Evolutionary conservation across 306 rosid genomes (phyloP), one percentile per base, ranked within the genome.

Genomic region (Lathyrus oleraceus): DNA sequence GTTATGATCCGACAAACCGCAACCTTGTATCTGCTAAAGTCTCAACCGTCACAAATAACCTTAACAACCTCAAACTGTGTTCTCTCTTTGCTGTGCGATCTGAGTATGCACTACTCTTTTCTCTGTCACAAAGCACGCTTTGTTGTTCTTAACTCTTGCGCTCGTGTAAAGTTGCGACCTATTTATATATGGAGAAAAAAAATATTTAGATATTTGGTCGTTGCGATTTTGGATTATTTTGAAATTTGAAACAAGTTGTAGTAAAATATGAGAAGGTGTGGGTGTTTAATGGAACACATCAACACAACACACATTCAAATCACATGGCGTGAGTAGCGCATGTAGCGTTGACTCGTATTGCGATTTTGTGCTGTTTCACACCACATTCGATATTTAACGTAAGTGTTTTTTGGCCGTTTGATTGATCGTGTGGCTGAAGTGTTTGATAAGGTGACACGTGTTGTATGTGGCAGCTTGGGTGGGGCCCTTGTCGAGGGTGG

Each of bases 261-360:
- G 10, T 57, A 57, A 27, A 57, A 57, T 16, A 57, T 25, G 2
- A 51, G 61, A 9, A 35, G 5, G 39, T 42, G 32, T 43, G 71
- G 4, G 58, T 4, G n/a, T 70, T n/a, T 67, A 6, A 67, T 10
- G 66, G 56, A 58, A 53, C 75, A 53, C 16, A 53, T 12, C 20
- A 58, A 53, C 75, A 53, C 16, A 53, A n/a, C 20, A 35, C 39
- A 35, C 7, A 35, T 65, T 83, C 87, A 79, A 85, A 65, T 83
- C 90, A 78, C 86, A 80, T 83, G 84, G 82, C 87, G 78, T 77
- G 86, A 75, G 39, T 59, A 65, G 13, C 42, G 86, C 84, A 83
- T 69, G 83, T 80, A 57, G 2, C 20, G 39, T 71, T 81, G 79
- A 79, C 85, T 81, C 20, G 7, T 15, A 56, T 45, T 71, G 2